Percentiles rank a stretch among this genome's conserved stretches.
Conservation (phyloP, 2,329 filamentous ascomycete genomes). For the Tricladium varicosporioides region DNA sequence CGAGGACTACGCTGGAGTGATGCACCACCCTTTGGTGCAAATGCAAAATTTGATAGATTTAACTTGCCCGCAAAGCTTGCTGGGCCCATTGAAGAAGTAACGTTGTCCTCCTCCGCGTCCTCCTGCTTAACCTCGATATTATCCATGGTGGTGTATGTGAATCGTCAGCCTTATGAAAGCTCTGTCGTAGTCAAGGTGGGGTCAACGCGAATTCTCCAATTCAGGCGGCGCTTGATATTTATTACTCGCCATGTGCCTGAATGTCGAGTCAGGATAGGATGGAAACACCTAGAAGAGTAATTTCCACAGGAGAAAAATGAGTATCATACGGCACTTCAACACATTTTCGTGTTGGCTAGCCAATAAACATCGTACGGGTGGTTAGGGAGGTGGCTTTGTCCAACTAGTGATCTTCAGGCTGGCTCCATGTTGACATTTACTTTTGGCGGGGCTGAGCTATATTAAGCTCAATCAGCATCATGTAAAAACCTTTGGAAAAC, state of each 20-base stretch:
- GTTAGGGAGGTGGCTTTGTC: conserved; percentile 17
- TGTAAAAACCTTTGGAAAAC: conserved; percentile 8
- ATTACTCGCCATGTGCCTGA: neutral
- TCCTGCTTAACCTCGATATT: neutral
- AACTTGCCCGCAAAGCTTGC: neutral
- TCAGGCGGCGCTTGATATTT: neutral
- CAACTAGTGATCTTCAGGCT: conserved; percentile 10
- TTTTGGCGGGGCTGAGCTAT: conserved; percentile 27
- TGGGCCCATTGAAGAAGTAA: neutral
- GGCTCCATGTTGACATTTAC: conserved; percentile 12
- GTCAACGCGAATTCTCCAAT: neutral
- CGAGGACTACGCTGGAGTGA: neutral
- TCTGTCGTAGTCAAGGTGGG: neutral
- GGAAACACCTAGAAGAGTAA: neutral
- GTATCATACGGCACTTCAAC: neutral
- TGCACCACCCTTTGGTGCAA: no score
- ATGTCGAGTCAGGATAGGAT: neutral
- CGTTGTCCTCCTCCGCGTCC: neutral
- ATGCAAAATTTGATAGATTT: neutral
- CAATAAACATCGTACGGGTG: neutral
- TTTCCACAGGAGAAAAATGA: neutral
- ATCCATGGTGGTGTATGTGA: neutral
- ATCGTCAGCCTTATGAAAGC: neutral
- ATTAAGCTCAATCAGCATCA: conserved; percentile 8
- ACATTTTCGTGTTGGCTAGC: neutral